Percentiles rank a stretch among this genome's conserved stretches.
Conservation (phyloP, 805 yeast species). For the Candida endomychidarum region DNA sequence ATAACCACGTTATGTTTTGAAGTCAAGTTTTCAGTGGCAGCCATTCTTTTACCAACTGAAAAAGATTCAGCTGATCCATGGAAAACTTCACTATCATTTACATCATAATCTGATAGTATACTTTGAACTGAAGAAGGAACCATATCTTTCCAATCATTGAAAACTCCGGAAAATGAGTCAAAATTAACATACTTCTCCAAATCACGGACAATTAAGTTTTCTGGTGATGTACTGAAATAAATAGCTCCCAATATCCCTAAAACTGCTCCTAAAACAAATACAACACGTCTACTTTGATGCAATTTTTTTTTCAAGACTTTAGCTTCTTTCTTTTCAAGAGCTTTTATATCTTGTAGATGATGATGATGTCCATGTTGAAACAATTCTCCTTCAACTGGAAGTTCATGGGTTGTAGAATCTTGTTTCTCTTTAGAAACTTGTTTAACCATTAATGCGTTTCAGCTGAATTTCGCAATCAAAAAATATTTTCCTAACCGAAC, state of each 20-base stretch:
- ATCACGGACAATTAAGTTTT: slow-evolving; percentile 43
- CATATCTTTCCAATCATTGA: slow-evolving; percentile 65
- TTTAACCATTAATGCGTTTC: slow-evolving; percentile 15
- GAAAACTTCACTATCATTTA: slow-evolving; percentile 25
- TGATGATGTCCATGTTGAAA: slow-evolving; percentile 39
- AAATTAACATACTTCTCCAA: slow-evolving; percentile 51
- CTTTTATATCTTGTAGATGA: slow-evolving; percentile 31
- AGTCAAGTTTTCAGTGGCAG: slow-evolving; percentile 47
- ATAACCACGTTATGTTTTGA: slow-evolving; percentile 79
- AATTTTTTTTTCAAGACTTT: slow-evolving; percentile 22
- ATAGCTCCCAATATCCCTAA: slow-evolving; percentile 67
- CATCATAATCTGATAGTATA: slow-evolving; percentile 56
- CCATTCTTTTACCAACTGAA: slow-evolving; percentile 76
- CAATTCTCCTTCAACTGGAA: slow-evolving; percentile 9
- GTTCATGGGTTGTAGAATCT: slow-evolving; percentile 6
- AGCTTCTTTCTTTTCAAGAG: slow-evolving; percentile 8
- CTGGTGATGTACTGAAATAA: slow-evolving; percentile 47
- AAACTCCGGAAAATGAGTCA: slow-evolving; percentile 51
- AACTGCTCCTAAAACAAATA: slow-evolving; percentile 69
- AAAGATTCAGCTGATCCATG: slow-evolving; percentile 75
- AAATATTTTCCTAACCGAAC: not conserved
- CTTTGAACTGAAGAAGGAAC: slow-evolving; percentile 67
- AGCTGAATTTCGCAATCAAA: slow-evolving; percentile 3
- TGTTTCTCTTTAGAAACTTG: slow-evolving; percentile 10
- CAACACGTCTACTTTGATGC: slow-evolving; percentile 54